Conservation (phyloP, 345 rosid species). For the Heritiera fomes region DNA sequence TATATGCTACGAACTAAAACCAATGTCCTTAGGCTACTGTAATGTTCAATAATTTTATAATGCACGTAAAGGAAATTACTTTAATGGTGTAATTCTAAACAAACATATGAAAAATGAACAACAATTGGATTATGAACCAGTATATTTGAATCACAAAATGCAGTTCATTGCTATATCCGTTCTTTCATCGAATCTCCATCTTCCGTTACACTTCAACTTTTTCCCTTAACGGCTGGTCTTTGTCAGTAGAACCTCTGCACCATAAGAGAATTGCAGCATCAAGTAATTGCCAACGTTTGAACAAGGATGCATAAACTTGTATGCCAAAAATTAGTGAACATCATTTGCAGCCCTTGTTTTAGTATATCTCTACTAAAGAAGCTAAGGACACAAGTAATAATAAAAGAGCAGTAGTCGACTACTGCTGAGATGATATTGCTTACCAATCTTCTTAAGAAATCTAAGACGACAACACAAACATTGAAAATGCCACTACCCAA, state of each 20-base stretch:
- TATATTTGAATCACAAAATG: neutral
- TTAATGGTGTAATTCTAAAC: neutral
- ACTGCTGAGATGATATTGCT: conserved; percentile 15
- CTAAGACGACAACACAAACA: conserved; percentile 18
- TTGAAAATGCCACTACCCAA: conserved; percentile 86
- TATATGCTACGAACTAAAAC: neutral
- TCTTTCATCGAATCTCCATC: conserved; percentile 28
- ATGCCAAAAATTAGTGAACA: neutral
- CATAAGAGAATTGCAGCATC: neutral
- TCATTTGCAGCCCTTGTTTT: neutral
- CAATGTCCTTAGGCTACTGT: neutral
- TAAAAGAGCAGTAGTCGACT: neutral
- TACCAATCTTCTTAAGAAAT: conserved; percentile 70
- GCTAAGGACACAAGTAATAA: neutral
- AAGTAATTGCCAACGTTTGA: neutral
- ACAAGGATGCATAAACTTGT: neutral
- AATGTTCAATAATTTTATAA: neutral
- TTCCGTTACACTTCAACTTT: conserved; percentile 12
- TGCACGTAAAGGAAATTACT: neutral
- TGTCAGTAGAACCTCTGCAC: conserved; percentile 27
- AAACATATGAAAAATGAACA: neutral
- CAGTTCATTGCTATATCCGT: neutral
- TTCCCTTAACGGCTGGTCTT: conserved; percentile 8
- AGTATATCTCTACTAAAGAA: neutral
- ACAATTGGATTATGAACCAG: no score